A percentile compares a stretch with the other conserved stretches of the same genome.
phyloP scores from a whole-genome alignment of 352 stramenopile species.

The Phytophthora uliginosa region DNA sequence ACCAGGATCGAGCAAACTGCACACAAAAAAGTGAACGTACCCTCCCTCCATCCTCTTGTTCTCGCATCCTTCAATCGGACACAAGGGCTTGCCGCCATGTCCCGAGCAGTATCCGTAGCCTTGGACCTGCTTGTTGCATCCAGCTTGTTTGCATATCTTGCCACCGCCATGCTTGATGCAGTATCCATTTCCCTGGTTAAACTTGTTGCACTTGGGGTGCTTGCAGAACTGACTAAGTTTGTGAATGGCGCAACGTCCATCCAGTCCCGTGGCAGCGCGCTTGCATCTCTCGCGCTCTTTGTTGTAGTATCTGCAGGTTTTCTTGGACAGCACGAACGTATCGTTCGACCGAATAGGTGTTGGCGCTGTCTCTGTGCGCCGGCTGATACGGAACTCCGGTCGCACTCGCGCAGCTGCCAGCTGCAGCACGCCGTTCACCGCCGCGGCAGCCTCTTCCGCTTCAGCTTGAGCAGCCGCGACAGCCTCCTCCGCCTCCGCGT shows the following conservation, averaged over 20 bases:
- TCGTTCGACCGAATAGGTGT: constrained; percentile 27
- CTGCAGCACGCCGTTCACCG: constrained; percentile 32
- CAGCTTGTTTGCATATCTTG: constrained; percentile 86
- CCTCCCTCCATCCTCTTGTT: constrained; percentile 90
- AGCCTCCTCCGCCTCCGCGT: constrained; percentile 29
- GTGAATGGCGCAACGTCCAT: constrained; percentile 82
- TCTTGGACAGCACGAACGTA: constrained; percentile 37
- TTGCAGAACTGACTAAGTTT: constrained; percentile 90
- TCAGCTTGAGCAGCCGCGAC: constrained; percentile 28
- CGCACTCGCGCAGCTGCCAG: constrained; percentile 25
- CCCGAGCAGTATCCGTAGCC: constrained; percentile 88
- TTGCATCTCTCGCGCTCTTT: constrained; percentile 77
- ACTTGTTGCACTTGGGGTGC: constrained; percentile 82
- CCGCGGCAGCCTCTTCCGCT: constrained; percentile 29
- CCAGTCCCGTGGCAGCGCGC: constrained; percentile 71
- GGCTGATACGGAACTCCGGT: constrained; percentile 17
- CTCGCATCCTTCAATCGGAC: constrained; percentile 76
- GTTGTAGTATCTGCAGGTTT: constrained; percentile 78
- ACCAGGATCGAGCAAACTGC: neutral
- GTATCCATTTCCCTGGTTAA: constrained; percentile 87
- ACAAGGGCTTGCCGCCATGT: constrained; percentile 85
- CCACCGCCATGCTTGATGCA: constrained; percentile 90
- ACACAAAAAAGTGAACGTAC: constrained; percentile 9
- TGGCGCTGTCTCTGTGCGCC: constrained; percentile 12
- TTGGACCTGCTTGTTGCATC: constrained; percentile 86